Evolutionary conservation across 495 filamentous ascomycete species (phyloP), one percentile per base, ranked within the genome.

Genomic region (Lophiostoma macrostomum): DNA sequence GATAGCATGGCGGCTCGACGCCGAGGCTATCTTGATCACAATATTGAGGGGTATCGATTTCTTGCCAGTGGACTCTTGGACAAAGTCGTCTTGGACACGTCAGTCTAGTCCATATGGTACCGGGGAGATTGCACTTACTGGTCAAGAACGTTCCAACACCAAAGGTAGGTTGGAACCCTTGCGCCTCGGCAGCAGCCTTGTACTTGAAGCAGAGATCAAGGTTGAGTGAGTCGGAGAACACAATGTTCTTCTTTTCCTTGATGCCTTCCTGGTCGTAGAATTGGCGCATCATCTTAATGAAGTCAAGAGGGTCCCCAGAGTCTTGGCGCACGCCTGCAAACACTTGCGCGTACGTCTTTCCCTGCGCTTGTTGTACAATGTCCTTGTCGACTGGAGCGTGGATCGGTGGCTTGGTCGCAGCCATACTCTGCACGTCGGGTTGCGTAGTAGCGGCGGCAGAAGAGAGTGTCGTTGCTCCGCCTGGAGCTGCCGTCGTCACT

Each of bases 11-110:
- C 81, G 78, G 6, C 91, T 91, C 18, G 74, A 80, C 0, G 90
- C 93, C 11, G 87, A 87, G 45, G 85, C 82, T 38, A 98, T 77
- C 72, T 98, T 98, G 73, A 98, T 95, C 57, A 98, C 93, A 57
- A 98, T 98, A 59, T 98, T 98, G 14, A 98, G 76, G 0, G 93
- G 93, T n/a, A 80, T 80, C 5, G 90, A 96, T 68, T 96, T 97
- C 64, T 83, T 79, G 20, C 81, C 80, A 4, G 79, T 82, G 14
- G 76, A 80, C 31, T 73, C 69, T 56, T 86, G 79, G 6, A 65
- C 68, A 68, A 89, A 98, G 68, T 98, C 93, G 67, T 97, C 84
- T 83, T 54, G 14, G 11, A 27, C 41, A 30, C 22, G 24, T 43
- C 53, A 51, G 58, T 35, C 25, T 31, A 1, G 1, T 14, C 25